Evolutionary conservation across 345 rosid species (phyloP), one percentile per base, ranked within the genome.

Genomic region (Ailanthus altissimus): DNA sequence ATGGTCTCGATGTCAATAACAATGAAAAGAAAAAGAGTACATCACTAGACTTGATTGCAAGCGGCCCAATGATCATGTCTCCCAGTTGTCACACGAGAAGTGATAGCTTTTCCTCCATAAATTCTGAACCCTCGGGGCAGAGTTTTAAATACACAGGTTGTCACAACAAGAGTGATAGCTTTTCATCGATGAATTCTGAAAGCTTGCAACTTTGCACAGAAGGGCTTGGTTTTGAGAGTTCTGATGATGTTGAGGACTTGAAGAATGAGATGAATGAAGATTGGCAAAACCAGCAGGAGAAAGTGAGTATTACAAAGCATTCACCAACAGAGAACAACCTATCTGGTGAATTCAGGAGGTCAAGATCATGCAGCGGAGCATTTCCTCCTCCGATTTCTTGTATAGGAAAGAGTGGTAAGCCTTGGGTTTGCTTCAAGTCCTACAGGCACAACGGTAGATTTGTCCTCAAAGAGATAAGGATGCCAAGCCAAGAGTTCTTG

Each of bases 221-320:
- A 81, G 96, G 99, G 46, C 88, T 93, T 9, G 98, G 97, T 28
- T 93, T 88, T 43, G 97, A 95, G 83, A 95, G 98, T 79, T 90
- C 82, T 36, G 96, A 83, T 70, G 93, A 84, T 51, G 88, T 89
- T 4, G 91, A 86, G 67, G 91, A 90, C 78, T 60, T 82, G 78
- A 85, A 78, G 82, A 75, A 42, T 43, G 87, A 82, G 46, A 71
- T 78, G 21, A 74, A 84, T 43, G 71, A 84, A 81, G 82, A 74
- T 3, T n/a, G 82, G 85, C 62, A 78, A 60, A 63, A 60, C 64
- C 58, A 45, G 59, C 86, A 65, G 76, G 75, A 76, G 71, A 69
- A 62, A 53, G 61, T 15, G 53, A 81, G 83, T n/a, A n/a, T 58
- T 14, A 28, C 49, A 38, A 73, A 40, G 72, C 77, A 76, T 45